Evolutionary conservation across 106 monocot species (phyloP), one percentile per base, ranked within the genome.

Genomic region (Dendrobium huoshanense): DNA sequence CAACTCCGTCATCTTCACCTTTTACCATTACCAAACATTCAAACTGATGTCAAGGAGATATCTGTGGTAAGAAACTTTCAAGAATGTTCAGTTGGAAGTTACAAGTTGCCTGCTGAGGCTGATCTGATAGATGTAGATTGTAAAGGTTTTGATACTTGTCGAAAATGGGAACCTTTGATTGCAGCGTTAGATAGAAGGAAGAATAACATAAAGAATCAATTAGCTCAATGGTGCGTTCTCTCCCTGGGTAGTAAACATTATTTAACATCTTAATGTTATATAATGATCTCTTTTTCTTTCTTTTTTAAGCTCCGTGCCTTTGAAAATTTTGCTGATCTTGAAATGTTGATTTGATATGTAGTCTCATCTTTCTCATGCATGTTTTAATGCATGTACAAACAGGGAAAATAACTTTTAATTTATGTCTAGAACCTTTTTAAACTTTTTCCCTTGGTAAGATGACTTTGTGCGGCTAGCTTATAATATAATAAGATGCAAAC

Each of bases 1-100:
- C 91, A 93, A 78, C 79, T 99, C 43, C 89, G 78, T 77, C 87
- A 87, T 29, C 89, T 99, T 86, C 98, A 99, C 80, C 85, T 86
- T 55, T 83, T 99, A 73, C 95, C 98, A 10, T 67, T 95, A 47
- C 98, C 95, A 75, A 45, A 29, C 59, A 54, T 45, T 13, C 3
- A 81, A 40, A 72, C 24, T 49, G 55, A 81, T 58, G 55, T 70
- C 17, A 83, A 77, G 2, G 78, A 82, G 48, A 61, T 79, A 18
- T 77, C 43, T 86, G 58, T 54, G 45, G 27, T 64, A 77, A 76
- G 51, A 86, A 81, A 41, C 59, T 19, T 54, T 31, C 41, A 55
- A 13, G 78, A 86, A 81, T 55, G 78, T 58, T 65, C 67, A 29
- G 73, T 55, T 37, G 77, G 85, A 80, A 67, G 13, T 40, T 43